Conservation (phyloP, 805 yeast species). For the Candida pseudofarinosa region DNA sequence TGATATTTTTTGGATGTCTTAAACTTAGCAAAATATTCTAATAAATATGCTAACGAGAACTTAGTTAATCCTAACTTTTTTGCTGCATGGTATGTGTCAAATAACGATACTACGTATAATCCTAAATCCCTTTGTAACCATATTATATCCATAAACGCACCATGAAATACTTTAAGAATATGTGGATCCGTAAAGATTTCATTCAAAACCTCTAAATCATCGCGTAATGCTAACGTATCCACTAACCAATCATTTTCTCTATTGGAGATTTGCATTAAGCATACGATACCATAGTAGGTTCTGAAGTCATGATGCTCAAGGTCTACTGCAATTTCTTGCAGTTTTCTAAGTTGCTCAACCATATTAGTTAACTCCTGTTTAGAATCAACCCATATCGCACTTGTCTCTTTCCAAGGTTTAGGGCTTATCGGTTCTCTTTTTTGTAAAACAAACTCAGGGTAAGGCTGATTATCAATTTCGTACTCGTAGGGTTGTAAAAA, state of each 20-base stretch:
- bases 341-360: conserved; percentile 47
- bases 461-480: conserved; percentile 69
- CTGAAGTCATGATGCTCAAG: conserved; percentile 94
- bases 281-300: conserved; percentile 85
- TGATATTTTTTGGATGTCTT: conserved; percentile 92
- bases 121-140: conserved; percentile 98
- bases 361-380: conserved; percentile 48
- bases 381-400: conserved; percentile 70
- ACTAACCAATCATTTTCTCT: conserved; percentile 79
- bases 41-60: conserved; percentile 76
- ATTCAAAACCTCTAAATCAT: conserved; percentile 65
- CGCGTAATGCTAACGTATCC: conserved; percentile 78
- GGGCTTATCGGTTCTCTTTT: conserved; percentile 44
- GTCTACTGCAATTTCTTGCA: conserved; percentile 81
- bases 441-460: conserved; percentile 53
- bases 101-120: conserved; percentile 78
- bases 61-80: conserved; percentile 73
- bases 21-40: conserved; percentile 77
- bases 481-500: conserved; percentile 65
- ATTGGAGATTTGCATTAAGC: conserved; percentile 88
- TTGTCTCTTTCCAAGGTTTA: conserved; percentile 60
- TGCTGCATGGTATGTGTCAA: conserved; percentile 92
- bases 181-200: conserved; percentile 74
- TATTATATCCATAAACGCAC: conserved; percentile 93
- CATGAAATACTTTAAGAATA: conserved; percentile 87